Conservation (phyloP, 1,284 basidiomycete species). For the Peniophora sp. region DNA sequence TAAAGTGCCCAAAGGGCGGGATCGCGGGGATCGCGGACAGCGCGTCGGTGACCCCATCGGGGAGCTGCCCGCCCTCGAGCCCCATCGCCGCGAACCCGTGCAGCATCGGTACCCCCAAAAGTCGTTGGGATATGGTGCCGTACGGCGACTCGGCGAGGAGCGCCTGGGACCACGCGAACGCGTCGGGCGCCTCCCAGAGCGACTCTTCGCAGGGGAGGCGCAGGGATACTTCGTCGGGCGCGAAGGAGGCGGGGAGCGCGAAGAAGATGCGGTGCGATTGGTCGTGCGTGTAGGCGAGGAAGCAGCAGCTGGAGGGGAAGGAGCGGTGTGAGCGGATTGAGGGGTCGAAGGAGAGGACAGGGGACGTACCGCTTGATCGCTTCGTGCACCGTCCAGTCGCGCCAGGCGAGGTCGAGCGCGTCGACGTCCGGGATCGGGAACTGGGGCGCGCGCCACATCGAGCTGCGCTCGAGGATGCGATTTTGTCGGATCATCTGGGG, state of each 20-base stretch:
- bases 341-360: no score
- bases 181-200: constrained; percentile 40
- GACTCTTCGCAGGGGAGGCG: constrained; percentile 47
- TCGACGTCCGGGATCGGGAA: constrained; percentile 21
- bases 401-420: constrained; percentile 37
- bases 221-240: constrained; percentile 38
- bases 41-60: constrained; percentile 22
- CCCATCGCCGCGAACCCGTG: constrained; percentile 10
- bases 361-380: constrained; percentile 47
- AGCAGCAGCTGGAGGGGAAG: constrained; percentile 29
- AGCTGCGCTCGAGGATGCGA: constrained; percentile 34
- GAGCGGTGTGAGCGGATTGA: neutral
- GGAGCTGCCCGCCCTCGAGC: constrained; percentile 12
- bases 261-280: constrained; percentile 49
- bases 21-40: constrained; percentile 31
- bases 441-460: constrained; percentile 35
- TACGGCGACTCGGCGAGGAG: constrained; percentile 36
- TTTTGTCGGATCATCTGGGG: constrained; percentile 49
- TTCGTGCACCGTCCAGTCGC: constrained; percentile 48
- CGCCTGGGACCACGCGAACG: constrained; percentile 39
- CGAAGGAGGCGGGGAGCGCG: constrained; percentile 41
- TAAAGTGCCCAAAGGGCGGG: constrained; percentile 49
- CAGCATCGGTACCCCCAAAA: constrained; percentile 32
- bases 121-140: constrained; percentile 29
- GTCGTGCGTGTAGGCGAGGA: constrained; percentile 48